Percentiles rank a stretch among this genome's conserved stretches.
phyloP scores from a whole-genome alignment of 1,284 basidiomycete genomes.

The Boletus hoseneyae region DNA sequence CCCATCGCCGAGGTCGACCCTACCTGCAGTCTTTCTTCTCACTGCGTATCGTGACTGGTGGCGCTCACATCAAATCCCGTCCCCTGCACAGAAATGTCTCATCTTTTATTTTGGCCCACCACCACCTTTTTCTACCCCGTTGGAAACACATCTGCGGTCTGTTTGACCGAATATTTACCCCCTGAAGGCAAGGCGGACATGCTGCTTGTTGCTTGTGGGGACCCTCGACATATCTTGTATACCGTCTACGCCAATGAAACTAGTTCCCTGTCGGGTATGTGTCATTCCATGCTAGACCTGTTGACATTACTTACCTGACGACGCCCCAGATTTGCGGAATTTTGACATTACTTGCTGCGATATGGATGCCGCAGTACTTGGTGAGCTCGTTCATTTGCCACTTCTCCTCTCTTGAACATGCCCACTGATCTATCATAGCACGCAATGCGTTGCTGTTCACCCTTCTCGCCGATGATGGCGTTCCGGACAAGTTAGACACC shows the following conservation, averaged over 20 bases:
- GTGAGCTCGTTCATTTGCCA: too few relatives aligned
- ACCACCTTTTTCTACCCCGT: constrained; percentile 44
- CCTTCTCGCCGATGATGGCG: too few relatives aligned
- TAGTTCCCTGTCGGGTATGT: constrained; percentile 1
- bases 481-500: constrained; percentile 1
- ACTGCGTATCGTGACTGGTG: too few relatives aligned
- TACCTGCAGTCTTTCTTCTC: too few relatives aligned
- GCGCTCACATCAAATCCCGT: too few relatives aligned
- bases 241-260: constrained; percentile 6
- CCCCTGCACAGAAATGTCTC: constrained; percentile 32
- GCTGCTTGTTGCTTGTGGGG: constrained; percentile 55
- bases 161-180: constrained; percentile 44
- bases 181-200: constrained; percentile 44
- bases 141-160: constrained; percentile 53
- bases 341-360: too few relatives aligned
- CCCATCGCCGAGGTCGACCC: too few relatives aligned
- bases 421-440: too few relatives aligned
- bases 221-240: constrained; percentile 37
- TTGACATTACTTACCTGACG: too few relatives aligned
- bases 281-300: neutral
- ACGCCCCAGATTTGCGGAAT: too few relatives aligned
- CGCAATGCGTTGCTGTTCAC: constrained; percentile 39
- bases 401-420: too few relatives aligned
- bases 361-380: too few relatives aligned
- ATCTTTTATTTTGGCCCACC: constrained; percentile 20